phyloP scores from a whole-genome alignment of 345 rosid genomes.

The Moringa oleifera region DNA sequence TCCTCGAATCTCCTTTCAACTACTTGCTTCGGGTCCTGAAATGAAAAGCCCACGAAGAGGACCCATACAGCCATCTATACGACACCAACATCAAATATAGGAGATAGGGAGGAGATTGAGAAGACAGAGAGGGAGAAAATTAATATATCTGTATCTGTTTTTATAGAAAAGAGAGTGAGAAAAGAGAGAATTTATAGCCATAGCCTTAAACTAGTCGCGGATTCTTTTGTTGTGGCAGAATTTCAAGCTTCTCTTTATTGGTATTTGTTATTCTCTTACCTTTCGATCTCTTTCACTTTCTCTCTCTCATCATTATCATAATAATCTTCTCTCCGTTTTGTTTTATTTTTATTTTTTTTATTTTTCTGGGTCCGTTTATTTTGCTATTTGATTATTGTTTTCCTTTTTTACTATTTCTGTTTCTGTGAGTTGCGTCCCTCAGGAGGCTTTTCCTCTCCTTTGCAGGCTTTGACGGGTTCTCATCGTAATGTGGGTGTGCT shows the following conservation, averaged over 20 bases:
- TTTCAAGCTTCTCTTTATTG: background rate
- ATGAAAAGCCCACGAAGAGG: conserved; percentile 21
- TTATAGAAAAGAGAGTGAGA: no score
- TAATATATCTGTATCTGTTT: no score
- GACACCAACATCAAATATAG: background rate
- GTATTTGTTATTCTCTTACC: background rate
- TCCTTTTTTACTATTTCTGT: no score
- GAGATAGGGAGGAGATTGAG: background rate
- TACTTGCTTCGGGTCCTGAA: conserved; percentile 30
- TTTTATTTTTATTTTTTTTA: no score
- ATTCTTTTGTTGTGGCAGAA: background rate
- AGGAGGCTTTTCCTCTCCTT: background rate
- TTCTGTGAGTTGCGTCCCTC: conserved; percentile 16
- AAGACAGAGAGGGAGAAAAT: background rate
- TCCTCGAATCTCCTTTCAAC: conserved; percentile 35
- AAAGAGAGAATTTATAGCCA: background rate
- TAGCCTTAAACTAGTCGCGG: background rate
- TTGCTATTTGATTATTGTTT: background rate
- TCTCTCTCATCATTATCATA: background rate
- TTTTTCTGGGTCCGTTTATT: background rate
- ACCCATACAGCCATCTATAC: conserved; percentile 16
- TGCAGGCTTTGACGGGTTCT: conserved; percentile 15
- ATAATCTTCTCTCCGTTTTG: background rate
- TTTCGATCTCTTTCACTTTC: background rate
- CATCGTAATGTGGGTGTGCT: conserved; percentile 41